Evolutionary conservation across 768 basidiomycete species (phyloP).

Genomic region (Candolleomyces efflorescens): DNA sequence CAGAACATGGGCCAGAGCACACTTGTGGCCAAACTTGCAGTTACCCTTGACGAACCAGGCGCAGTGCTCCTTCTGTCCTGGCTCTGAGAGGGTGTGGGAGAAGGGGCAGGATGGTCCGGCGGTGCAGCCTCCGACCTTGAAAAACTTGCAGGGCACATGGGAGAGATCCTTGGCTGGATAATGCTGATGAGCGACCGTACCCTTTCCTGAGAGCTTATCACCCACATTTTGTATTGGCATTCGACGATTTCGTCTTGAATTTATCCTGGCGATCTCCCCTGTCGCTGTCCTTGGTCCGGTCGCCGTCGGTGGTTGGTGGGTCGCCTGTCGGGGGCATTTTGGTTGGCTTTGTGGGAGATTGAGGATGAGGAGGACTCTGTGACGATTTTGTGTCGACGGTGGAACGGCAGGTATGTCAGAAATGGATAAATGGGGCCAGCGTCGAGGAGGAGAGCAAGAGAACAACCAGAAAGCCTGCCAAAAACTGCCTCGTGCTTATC

Average conservation of each 20-base stretch:
- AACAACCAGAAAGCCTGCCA: not conserved
- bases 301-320: conserved; percentile 15
- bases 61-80: conserved; percentile 79
- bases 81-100: conserved; percentile 72
- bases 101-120: conserved; percentile 95
- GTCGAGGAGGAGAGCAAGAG: no score
- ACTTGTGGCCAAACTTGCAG: conserved; percentile 67
- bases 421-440: not conserved
- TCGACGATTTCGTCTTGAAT: conserved; percentile 23
- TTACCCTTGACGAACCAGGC: conserved; percentile 95
- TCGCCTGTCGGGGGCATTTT: conserved; percentile 17
- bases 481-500: not conserved
- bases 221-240: conserved; percentile 25
- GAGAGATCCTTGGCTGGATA: conserved; percentile 76
- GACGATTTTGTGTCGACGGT: not conserved
- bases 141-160: conserved; percentile 98
- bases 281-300: conserved; percentile 23
- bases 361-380: not conserved
- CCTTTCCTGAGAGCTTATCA: not conserved
- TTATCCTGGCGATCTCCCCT: conserved; percentile 19
- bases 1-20: conserved; percentile 90
- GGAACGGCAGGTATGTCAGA: not conserved
- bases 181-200: not conserved
- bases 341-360: conserved; percentile 1
- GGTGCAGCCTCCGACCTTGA: conserved; percentile 90